Base-by-base conservation (phyloP, 192 early-diverging fungal genomes). In the Podila horticola region DNA sequence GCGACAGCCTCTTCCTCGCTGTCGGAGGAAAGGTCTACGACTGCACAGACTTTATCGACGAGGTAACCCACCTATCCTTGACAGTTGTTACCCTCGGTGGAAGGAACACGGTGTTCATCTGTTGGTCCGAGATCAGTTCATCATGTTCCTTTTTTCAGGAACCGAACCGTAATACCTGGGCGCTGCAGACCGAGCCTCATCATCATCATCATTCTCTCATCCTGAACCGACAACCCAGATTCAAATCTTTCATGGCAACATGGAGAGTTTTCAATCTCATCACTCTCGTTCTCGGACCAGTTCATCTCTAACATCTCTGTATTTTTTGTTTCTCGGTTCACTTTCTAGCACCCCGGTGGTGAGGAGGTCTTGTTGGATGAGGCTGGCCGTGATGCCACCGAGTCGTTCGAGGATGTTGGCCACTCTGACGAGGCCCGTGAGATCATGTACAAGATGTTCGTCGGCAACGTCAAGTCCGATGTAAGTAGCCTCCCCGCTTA, bases 331-430 rank as follows among this genome's bases (percentile, higher is more conserved):
- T 45, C 50, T 13, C 10, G 30, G 29, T 55, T 55, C 52, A 24
- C 52, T 55, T 19, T 34, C 5, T 83, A 98, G 94, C 97, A 99
- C 83, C 97, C 97, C 28, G 97, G 97, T 82, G 97, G 97, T 82
- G 97, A 97, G 86, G 97, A 99, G 83, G 95, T 99, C 17, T 86
- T 99, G 70, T 75, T 97, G 52, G 97, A 97, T 84, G 89, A 93
- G 72, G 96, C 91, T 61, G 97, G 95, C 83, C 88, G 88, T 71
- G 96, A 99, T 83, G 94, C 95, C 34, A 94, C 94, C 49, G 96
- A 93, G 73, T 92, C 95, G 26, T 99, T 99, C 87, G 96, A 99
- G 66, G 96, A 97, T 83, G 95, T 99, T 79, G 97, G 97, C 28
- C 96, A 99, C 87, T 96, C 94, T 34, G 94, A 97, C 62, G 97